These are phyloP conservation scores for Talaromyces atroroseus DNA, from an alignment of 2,329 filamentous ascomycete species.

Conservation along the genomic window DNA sequence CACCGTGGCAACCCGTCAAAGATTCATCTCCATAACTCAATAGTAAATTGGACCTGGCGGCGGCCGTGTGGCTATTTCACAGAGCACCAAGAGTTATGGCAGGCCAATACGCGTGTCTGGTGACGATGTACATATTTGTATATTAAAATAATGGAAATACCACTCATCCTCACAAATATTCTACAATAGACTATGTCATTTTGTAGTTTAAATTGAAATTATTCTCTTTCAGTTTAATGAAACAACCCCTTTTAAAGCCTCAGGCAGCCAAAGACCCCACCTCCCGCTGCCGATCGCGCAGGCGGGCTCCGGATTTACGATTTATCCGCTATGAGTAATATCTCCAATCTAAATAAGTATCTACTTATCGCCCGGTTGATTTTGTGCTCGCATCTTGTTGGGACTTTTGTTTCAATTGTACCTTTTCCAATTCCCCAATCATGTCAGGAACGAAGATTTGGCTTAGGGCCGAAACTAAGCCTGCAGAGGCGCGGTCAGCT, in stretches of 20 bases:
- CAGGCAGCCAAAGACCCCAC: background rate
- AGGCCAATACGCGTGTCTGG: background rate
- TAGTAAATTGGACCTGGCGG: too few relatives aligned
- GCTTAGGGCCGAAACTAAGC: constrained; percentile 57
- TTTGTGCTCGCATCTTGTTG: background rate
- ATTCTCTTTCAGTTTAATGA: too few relatives aligned
- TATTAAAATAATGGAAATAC: background rate
- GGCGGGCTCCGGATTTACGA: background rate
- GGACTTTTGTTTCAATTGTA: constrained; percentile 5
- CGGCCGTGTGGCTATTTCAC: too few relatives aligned
- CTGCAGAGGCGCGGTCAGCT: constrained; percentile 51
- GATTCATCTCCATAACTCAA: background rate
- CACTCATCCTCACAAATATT: too few relatives aligned
- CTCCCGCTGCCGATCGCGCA: constrained; percentile 11
- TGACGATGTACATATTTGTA: background rate
- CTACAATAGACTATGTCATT: too few relatives aligned
- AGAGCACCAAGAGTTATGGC: background rate
- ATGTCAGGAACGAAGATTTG: constrained; percentile 44
- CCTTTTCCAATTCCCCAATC: constrained; percentile 11
- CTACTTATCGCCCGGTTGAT: background rate
- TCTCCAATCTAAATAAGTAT: background rate
- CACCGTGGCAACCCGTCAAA: too few relatives aligned
- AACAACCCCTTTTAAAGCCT: too few relatives aligned
- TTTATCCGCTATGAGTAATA: constrained; percentile 15
- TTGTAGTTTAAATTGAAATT: too few relatives aligned